phyloP scores from a whole-genome alignment of 2,329 filamentous ascomycete genomes.

The Chaetomium globosum region DNA sequence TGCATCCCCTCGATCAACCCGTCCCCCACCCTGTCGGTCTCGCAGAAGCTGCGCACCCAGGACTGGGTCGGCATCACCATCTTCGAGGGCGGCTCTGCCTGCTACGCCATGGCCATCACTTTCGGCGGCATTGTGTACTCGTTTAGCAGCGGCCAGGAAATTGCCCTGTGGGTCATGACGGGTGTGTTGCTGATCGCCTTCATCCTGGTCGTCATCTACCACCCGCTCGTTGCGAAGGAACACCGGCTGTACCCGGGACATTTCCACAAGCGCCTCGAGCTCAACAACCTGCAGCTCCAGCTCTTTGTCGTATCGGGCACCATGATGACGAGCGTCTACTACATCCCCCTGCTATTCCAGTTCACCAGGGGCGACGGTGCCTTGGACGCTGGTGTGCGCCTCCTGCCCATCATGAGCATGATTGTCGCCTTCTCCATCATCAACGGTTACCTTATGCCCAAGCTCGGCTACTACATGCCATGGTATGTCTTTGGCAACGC shows the following conservation, averaged over 20 bases:
- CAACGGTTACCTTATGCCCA: constrained; percentile 22
- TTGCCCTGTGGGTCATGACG: constrained; percentile 48
- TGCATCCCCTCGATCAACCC: constrained; percentile 46
- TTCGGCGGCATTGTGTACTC: neutral
- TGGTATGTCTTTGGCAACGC: constrained; percentile 1
- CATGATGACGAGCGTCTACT: constrained; percentile 50
- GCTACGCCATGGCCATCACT: neutral
- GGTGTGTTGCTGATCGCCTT: neutral
- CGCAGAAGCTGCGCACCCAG: constrained; percentile 34
- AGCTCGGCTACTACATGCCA: constrained; percentile 14
- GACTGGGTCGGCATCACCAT: constrained; percentile 23
- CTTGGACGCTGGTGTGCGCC: constrained; percentile 45
- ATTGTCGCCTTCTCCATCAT: constrained; percentile 40
- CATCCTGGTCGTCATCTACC: neutral
- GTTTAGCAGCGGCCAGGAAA: constrained; percentile 41
- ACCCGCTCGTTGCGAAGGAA: neutral
- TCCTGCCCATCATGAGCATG: constrained; percentile 47
- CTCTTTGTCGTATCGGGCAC: constrained; percentile 46
- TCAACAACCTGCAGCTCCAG: constrained; percentile 42
- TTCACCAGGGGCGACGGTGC: constrained; percentile 49
- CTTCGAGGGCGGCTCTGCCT: constrained; percentile 39
- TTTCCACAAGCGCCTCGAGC: constrained; percentile 40
- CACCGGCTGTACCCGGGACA: constrained; percentile 47
- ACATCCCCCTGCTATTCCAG: constrained; percentile 56
- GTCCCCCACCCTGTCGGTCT: constrained; percentile 38